These are phyloP conservation scores for Erythrobasidium yunnanense DNA, from an alignment of 768 basidiomycete species.

Conservation along the genomic window DNA sequence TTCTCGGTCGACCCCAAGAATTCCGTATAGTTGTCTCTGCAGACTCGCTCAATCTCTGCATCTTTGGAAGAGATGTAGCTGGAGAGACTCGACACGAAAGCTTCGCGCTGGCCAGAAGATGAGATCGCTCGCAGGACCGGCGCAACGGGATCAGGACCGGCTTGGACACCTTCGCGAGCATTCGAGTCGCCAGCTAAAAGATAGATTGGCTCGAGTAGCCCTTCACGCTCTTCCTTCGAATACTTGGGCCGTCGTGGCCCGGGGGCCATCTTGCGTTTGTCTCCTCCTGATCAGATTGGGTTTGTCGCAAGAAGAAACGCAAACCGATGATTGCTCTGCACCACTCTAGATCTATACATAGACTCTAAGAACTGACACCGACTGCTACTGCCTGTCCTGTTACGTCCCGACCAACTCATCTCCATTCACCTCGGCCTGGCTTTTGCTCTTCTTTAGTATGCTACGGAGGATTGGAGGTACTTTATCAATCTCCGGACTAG, in stretches of 20 bases:
- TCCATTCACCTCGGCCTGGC: too few relatives aligned
- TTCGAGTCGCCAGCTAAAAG: slow-evolving; percentile 7
- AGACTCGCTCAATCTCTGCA: slow-evolving; percentile 88
- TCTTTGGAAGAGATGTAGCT: slow-evolving; percentile 89
- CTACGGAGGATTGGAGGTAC: too few relatives aligned
- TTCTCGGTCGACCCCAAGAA: slow-evolving; percentile 97
- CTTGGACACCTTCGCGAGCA: neutral
- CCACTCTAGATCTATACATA: too few relatives aligned
- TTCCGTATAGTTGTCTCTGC: slow-evolving; percentile 84
- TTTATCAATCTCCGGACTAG: too few relatives aligned
- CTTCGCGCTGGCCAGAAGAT: slow-evolving; percentile 52
- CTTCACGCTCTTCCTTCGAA: neutral
- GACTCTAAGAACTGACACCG: too few relatives aligned
- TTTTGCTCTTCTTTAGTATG: too few relatives aligned
- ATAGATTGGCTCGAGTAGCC: slow-evolving; percentile 15
- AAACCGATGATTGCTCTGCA: too few relatives aligned
- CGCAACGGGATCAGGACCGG: slow-evolving; percentile 21
- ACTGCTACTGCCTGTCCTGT: too few relatives aligned
- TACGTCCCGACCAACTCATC: too few relatives aligned
- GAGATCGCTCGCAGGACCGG: slow-evolving; percentile 24
- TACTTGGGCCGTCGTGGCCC: neutral
- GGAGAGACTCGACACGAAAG: slow-evolving; percentile 73
- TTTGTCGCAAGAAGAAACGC: too few relatives aligned
- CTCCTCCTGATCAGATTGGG: too few relatives aligned
- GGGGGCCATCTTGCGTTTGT: too few relatives aligned